Evolutionary conservation across 2,329 filamentous ascomycete genomes (phyloP), one percentile per base, ranked within the genome.

Genomic region (Parastagonospora nodorum): DNA sequence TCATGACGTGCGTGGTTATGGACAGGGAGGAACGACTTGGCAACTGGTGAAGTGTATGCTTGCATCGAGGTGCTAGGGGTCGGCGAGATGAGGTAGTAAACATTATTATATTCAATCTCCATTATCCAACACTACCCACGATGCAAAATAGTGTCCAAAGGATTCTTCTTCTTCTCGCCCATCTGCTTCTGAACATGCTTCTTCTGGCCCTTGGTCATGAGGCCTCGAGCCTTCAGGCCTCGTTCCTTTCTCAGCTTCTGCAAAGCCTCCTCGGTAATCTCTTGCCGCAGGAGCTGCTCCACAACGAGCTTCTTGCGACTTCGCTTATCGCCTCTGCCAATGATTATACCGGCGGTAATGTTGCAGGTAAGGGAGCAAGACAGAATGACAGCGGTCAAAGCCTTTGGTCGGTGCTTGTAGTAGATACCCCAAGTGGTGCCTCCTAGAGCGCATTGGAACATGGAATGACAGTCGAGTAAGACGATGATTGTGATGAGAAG

Each of bases 301-400:
- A 92, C 80, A 0, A 95, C 88, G 30, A 94, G 88, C 81, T 91
- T 93, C 81, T 95, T 95, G 48, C 90, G 80, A 5, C 89, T 92
- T 57, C 82, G 83, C 14, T 85, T 82, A 64, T 93, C 90, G 1
- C 90, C 90, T 7, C 90, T 78, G 50, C 81, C 85, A 67, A 95
- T 95, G 27, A 92, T 68, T 2, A 95, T 75, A 3, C 90, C 90
- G 0, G 88, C 90, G 0, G 83, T 82, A 64, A 92, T 87, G 69
- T 94, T 95, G 67, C 86, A 88, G 0, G 85, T 83, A 56, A 95
- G 88, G 42, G 86, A 90, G 64, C 84, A 89, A 61, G 85, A 88
- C 2, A 95, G 88, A 50, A 95, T 92, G 2, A 89, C 85, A 0
- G 90, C 90, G 0, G 90, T 95, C n/a, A 93, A 72, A 1, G 88